These are phyloP conservation scores for Populus hybrid DNA, from an alignment of 441 rosid species.

Conservation along the genomic window DNA sequence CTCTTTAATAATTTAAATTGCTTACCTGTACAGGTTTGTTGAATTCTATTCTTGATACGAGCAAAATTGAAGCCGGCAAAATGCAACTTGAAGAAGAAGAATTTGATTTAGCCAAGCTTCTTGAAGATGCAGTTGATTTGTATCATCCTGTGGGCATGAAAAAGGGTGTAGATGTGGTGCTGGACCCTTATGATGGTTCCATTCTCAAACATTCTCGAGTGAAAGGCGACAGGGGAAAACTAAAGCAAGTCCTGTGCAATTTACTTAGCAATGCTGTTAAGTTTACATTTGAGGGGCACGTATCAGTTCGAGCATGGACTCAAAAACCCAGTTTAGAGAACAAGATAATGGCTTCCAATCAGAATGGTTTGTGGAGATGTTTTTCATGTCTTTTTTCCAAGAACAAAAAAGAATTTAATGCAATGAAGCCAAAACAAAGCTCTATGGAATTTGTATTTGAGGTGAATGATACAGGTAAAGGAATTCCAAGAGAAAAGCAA, in stretches of 20 bases:
- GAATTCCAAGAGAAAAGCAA: conserved; percentile 69
- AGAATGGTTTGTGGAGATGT: conserved; percentile 19
- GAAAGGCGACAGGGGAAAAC: conserved; percentile 62
- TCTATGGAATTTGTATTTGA: conserved; percentile 57
- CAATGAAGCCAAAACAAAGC: conserved; percentile 20
- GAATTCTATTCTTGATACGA: conserved; percentile 65
- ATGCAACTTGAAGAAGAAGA: conserved; percentile 70
- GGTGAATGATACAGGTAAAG: conserved; percentile 85
- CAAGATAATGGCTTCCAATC: conserved; percentile 25
- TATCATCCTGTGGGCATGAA: conserved; percentile 57
- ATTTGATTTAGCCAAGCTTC: conserved; percentile 51
- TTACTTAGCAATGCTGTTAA: conserved; percentile 78
- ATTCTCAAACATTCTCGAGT: conserved; percentile 45
- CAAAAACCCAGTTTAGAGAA: conserved; percentile 36
- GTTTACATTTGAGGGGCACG: conserved; percentile 64
- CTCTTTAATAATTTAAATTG: neutral
- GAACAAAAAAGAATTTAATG: conserved; percentile 20
- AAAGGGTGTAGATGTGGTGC: conserved; percentile 64
- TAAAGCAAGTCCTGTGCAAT: conserved; percentile 60
- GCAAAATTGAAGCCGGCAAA: conserved; percentile 86
- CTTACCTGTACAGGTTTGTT: conserved; percentile 41
- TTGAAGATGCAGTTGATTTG: conserved; percentile 60
- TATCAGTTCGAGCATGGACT: conserved; percentile 62
- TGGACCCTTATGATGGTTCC: conserved; percentile 66
- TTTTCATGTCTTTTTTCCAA: conserved; percentile 21